phyloP scores from a whole-genome alignment of 2,329 filamentous ascomycete species.

The Colletotrichum sp. region DNA sequence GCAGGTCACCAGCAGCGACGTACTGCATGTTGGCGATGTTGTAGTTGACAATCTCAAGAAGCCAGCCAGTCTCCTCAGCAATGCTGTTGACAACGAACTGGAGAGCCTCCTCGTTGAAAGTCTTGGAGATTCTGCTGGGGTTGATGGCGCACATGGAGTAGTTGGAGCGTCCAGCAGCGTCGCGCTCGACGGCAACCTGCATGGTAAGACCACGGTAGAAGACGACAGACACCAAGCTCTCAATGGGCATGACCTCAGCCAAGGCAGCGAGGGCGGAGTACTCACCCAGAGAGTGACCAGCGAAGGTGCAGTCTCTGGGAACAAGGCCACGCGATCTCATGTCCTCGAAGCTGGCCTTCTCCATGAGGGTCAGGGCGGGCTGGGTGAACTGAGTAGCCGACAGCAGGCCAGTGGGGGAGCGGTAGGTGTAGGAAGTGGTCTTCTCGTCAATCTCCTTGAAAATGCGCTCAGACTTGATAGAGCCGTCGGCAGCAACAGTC shows the following conservation, averaged over 20 bases:
- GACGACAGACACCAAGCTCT: conserved; percentile 95
- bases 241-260: conserved; percentile 99
- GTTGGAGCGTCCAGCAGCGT: conserved; percentile 90
- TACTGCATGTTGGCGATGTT: conserved; percentile 81
- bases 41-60: conserved; percentile 99
- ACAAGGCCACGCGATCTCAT: conserved; percentile 98
- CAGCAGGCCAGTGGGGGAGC: conserved; percentile 90
- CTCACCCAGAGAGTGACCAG: conserved; percentile 96
- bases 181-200: conserved; percentile 98
- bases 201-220: conserved; percentile 99
- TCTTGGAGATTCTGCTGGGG: conserved; percentile 96
- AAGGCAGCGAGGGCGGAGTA: conserved; percentile 96
- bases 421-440: conserved; percentile 96
- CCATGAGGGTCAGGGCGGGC: conserved; percentile 96
- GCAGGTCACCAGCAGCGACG: conserved; percentile 73
- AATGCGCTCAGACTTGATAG: conserved; percentile 97
- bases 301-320: conserved; percentile 94
- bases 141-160: conserved; percentile 99
- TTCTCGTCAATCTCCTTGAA: conserved; percentile 97
- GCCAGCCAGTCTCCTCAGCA: conserved; percentile 90
- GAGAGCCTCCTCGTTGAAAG: conserved; percentile 96
- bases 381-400: conserved; percentile 99
- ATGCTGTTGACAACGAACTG: conserved; percentile 98
- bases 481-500: conserved; percentile 90
- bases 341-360: conserved; percentile 99